Percentiles rank a stretch among this genome's conserved stretches.
Evolutionary conservation across 495 filamentous ascomycete species (phyloP).

Genomic region (Poronia punctata): DNA sequence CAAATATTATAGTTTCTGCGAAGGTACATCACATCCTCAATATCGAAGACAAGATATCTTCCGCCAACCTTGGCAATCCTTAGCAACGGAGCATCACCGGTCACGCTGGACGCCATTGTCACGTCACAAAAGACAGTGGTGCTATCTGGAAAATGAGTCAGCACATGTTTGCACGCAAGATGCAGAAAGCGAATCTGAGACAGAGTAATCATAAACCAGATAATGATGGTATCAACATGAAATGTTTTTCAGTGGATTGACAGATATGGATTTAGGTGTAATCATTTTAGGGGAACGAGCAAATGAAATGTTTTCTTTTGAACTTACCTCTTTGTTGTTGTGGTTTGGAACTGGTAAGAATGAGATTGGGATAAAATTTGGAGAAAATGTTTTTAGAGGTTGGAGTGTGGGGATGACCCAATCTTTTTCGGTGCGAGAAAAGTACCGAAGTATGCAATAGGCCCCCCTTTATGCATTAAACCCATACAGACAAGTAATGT

Average conservation of each 20-base stretch:
- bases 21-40: conserved; percentile 71
- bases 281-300: conserved; percentile 49
- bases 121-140: background rate
- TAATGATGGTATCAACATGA: conserved; percentile 29
- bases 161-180: conserved; percentile 3
- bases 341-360: conserved; percentile 5
- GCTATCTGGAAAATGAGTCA: conserved; percentile 16
- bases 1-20: conserved; percentile 78
- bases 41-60: conserved; percentile 85
- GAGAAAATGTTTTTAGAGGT: conserved; percentile 13
- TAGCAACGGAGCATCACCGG: conserved; percentile 33
- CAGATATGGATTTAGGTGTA: conserved; percentile 64
- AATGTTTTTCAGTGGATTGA: conserved; percentile 72
- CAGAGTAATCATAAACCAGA: conserved; percentile 33
- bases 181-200: conserved; percentile 14
- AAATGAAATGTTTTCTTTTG: conserved; percentile 1
- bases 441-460: background rate
- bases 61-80: conserved; percentile 76
- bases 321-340: conserved; percentile 19
- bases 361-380: conserved; percentile 4
- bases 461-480: background rate
- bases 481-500: no score
- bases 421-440: background rate
- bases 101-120: conserved; percentile 19
- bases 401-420: background rate